Evolutionary conservation across 768 basidiomycete genomes (phyloP).

Genomic region (Naganishia vishniacii): DNA sequence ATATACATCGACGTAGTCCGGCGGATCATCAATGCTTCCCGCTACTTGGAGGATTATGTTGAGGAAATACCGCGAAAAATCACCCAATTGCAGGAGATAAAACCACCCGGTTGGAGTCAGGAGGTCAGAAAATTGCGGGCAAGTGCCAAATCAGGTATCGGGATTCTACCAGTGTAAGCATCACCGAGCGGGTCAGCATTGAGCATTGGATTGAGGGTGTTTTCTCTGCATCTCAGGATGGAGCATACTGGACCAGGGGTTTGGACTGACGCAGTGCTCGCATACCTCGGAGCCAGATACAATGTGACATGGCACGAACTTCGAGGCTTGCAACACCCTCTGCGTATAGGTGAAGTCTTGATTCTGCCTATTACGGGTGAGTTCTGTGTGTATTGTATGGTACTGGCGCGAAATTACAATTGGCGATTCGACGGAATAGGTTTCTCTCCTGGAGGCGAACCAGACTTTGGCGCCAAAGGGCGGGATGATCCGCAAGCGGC

Average conservation of each 20-base stretch:
- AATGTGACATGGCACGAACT: conserved; percentile 40
- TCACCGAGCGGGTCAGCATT: background rate
- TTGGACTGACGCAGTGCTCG: conserved; percentile 28
- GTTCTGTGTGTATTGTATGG: background rate
- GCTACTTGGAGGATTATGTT: conserved; percentile 25
- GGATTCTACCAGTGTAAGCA: conserved; percentile 19
- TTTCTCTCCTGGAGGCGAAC: conserved; percentile 17
- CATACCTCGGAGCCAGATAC: conserved; percentile 42
- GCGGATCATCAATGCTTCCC: conserved; percentile 38
- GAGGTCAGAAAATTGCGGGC: background rate
- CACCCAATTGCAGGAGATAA: background rate
- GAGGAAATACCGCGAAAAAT: background rate
- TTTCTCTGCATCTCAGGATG: background rate
- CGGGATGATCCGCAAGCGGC: conserved; percentile 12
- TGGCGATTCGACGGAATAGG: background rate
- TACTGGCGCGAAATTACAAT: background rate
- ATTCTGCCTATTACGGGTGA: conserved; percentile 36
- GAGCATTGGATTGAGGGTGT: no score
- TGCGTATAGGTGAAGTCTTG: conserved; percentile 47
- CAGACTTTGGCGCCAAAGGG: conserved; percentile 6
- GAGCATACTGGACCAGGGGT: conserved; percentile 29
- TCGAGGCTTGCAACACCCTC: conserved; percentile 33
- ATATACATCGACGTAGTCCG: conserved; percentile 43
- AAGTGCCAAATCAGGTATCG: background rate
- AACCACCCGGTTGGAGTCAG: background rate